phyloP scores from a whole-genome alignment of 768 basidiomycete species.

The Mycena capillaripes region DNA sequence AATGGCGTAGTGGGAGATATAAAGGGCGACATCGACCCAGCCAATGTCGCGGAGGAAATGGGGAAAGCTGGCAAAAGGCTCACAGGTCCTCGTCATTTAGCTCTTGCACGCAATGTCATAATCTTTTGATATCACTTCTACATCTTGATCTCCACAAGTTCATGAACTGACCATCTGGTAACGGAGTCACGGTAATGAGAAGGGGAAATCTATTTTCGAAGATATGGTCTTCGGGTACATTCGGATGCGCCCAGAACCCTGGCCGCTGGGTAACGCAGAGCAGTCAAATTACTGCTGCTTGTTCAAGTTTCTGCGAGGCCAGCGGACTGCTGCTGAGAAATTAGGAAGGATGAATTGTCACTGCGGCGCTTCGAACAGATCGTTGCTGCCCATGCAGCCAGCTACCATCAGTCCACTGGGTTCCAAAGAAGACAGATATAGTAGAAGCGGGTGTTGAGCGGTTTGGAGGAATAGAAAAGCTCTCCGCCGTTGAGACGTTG shows the following conservation, averaged over 20 bases:
- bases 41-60: slow-evolving; percentile 20
- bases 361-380: slow-evolving; percentile 18
- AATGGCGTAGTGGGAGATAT: slow-evolving; percentile 14
- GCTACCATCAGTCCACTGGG: slow-evolving; percentile 5
- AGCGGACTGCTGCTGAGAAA: slow-evolving; percentile 9
- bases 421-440: no score
- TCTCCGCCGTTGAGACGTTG: no score
- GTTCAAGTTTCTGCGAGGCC: slow-evolving; percentile 1
- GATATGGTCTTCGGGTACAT: background rate
- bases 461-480: slow-evolving; percentile 3
- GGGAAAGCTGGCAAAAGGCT: slow-evolving; percentile 9
- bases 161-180: slow-evolving; percentile 13
- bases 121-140: slow-evolving; percentile 16
- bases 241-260: background rate
- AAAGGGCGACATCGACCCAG: slow-evolving; percentile 20
- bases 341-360: slow-evolving; percentile 12
- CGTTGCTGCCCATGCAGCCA: slow-evolving; percentile 16
- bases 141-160: slow-evolving; percentile 23
- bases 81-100: slow-evolving; percentile 19
- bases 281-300: slow-evolving; percentile 11
- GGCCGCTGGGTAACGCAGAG: background rate
- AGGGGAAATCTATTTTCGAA: slow-evolving; percentile 3
- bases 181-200: slow-evolving; percentile 16
- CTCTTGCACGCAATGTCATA: slow-evolving; percentile 13
- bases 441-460: slow-evolving; percentile 1